These are phyloP conservation scores for Taxillus chinensis DNA, from an alignment of 164 flowering plant genomes.

Conservation along the genomic window DNA sequence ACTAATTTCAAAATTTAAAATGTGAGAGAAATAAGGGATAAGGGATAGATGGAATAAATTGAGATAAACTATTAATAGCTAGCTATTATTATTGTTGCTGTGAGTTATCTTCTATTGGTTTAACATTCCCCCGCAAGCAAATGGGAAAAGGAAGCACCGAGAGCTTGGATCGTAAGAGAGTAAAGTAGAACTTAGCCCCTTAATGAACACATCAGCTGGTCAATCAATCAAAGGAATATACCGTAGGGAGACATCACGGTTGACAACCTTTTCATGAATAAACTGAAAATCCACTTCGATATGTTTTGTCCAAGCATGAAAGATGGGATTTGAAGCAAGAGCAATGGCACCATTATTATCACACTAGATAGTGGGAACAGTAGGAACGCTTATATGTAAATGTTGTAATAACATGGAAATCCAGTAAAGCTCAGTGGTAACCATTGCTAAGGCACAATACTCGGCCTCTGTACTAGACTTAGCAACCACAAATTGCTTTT, in stretches of 20 bases:
- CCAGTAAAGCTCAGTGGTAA: too few relatives aligned
- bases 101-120: too few relatives aligned
- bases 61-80: too few relatives aligned
- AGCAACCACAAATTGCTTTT: conserved; percentile 6
- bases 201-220: not conserved
- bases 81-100: too few relatives aligned
- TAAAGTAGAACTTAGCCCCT: not conserved
- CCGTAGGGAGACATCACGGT: not conserved
- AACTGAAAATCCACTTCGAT: not conserved
- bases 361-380: not conserved
- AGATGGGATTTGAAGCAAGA: not conserved
- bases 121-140: not conserved
- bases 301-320: not conserved
- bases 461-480: conserved; percentile 3
- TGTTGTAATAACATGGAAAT: too few relatives aligned
- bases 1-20: too few relatives aligned
- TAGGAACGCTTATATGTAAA: too few relatives aligned
- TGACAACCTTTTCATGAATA: not conserved
- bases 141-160: not conserved
- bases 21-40: too few relatives aligned
- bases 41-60: too few relatives aligned
- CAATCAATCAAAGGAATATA: not conserved
- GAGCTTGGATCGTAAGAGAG: not conserved
- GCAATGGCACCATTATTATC: not conserved
- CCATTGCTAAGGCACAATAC: not conserved